These are phyloP conservation scores for Corynascus novoguineensis DNA, from an alignment of 495 filamentous ascomycete species.

Conservation along the genomic window DNA sequence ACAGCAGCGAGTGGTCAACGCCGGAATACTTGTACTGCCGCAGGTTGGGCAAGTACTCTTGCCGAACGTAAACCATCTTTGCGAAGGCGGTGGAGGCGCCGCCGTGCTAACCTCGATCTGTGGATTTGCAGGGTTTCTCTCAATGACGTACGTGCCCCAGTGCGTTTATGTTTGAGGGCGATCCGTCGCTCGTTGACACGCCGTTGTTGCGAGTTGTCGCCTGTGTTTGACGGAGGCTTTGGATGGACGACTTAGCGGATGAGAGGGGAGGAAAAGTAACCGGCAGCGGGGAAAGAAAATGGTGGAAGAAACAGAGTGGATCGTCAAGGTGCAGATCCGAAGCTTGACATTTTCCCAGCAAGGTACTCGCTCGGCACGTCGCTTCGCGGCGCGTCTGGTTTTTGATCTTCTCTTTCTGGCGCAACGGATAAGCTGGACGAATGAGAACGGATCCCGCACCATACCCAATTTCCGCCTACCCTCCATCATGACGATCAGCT, in stretches of 20 bases:
- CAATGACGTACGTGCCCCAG: neutral
- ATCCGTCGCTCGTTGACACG: neutral
- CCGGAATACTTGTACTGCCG: constrained; percentile 87
- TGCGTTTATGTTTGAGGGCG: neutral
- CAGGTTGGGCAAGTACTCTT: constrained; percentile 80
- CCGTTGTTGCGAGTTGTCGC: neutral
- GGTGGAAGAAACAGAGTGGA: constrained; percentile 10
- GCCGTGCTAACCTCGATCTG: neutral
- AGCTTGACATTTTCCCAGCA: neutral
- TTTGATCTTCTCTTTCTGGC: neutral
- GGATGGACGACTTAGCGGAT: neutral
- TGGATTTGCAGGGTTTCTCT: neutral
- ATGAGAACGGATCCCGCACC: neutral
- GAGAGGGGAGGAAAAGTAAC: neutral
- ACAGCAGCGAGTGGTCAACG: constrained; percentile 83
- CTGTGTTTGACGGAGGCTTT: neutral
- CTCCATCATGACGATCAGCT: constrained; percentile 1
- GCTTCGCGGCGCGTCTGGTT: constrained; percentile 9
- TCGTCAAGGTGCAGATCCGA: constrained; percentile 5
- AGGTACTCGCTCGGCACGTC: neutral
- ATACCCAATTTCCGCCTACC: neutral
- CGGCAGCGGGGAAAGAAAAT: neutral
- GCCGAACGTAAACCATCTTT: constrained; percentile 78
- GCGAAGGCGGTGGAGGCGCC: constrained; percentile 7
- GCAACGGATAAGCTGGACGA: neutral